Percentiles rank a stretch among this genome's conserved stretches.
phyloP scores from a whole-genome alignment of 495 filamentous ascomycete species.

The Viridothelium virens region DNA sequence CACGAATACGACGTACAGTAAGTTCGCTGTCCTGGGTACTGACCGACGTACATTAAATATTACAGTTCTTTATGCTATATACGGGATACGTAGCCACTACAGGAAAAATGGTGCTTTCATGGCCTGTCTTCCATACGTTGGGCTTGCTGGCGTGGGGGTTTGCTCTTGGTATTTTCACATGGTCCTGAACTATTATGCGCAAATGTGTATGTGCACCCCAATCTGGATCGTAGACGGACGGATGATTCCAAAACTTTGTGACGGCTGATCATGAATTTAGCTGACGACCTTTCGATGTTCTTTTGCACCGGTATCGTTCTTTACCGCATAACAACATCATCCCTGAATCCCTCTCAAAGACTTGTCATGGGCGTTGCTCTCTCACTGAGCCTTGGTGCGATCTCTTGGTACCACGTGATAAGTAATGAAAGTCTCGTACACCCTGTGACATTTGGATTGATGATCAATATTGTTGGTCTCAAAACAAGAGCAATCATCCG shows the following conservation, averaged over 20 bases:
- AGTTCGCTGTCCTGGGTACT: not conserved
- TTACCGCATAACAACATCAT: slow-evolving; percentile 44
- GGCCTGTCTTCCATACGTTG: slow-evolving; percentile 41
- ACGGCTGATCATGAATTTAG: slow-evolving; percentile 13
- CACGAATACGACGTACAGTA: slow-evolving; percentile 19
- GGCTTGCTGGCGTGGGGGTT: slow-evolving; percentile 51
- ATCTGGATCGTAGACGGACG: not conserved
- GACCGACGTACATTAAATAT: not conserved
- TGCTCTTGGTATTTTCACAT: slow-evolving; percentile 47
- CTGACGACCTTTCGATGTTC: slow-evolving; percentile 50
- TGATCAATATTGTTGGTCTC: slow-evolving; percentile 31
- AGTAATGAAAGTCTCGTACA: slow-evolving; percentile 41
- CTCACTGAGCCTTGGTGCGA: not conserved
- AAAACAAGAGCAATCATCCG: slow-evolving; percentile 31
- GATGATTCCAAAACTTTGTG: not conserved
- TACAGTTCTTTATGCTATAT: slow-evolving; percentile 36
- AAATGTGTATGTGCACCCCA: slow-evolving; percentile 41
- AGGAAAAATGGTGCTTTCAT: slow-evolving; percentile 26
- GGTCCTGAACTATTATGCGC: slow-evolving; percentile 46
- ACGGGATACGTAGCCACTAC: slow-evolving; percentile 32
- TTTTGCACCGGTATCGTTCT: slow-evolving; percentile 45
- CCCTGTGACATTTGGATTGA: slow-evolving; percentile 32
- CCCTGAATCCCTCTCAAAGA: not conserved
- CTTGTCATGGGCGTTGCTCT: not conserved
- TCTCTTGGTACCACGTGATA: slow-evolving; percentile 35